Percentiles rank a stretch among this genome's conserved stretches.
Conservation (phyloP, 345 rosid species). For the Brassica rapa region DNA sequence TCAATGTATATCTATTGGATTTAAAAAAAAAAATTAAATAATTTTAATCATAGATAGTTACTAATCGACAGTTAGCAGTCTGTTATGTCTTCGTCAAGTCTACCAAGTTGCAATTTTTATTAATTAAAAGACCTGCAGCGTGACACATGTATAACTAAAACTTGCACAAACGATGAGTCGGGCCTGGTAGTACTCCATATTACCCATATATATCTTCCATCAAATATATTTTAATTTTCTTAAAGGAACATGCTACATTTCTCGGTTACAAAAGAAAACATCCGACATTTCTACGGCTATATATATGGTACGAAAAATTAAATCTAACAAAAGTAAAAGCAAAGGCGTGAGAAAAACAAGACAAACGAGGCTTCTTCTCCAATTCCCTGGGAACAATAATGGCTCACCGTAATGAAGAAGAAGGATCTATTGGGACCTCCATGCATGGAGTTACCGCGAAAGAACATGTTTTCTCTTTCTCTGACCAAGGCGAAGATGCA, state of each 20-base stretch:
- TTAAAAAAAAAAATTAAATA: too few species aligned
- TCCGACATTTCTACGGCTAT: conserved; percentile 14
- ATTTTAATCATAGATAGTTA: background rate
- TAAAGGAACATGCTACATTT: conserved; percentile 13
- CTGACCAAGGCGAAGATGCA: conserved; percentile 30
- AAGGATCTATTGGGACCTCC: conserved; percentile 50
- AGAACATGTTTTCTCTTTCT: conserved; percentile 62
- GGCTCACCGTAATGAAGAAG: conserved; percentile 41
- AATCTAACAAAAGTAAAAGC: background rate
- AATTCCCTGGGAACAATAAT: conserved; percentile 36
- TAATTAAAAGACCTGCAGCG: background rate
- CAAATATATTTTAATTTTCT: background rate
- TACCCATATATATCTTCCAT: background rate
- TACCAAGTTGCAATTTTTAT: conserved; percentile 21
- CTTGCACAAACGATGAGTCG: background rate
- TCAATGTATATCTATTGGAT: background rate
- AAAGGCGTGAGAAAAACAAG: conserved; percentile 20
- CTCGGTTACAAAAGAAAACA: background rate
- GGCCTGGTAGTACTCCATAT: background rate
- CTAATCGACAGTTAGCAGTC: background rate
- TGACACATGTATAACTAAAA: background rate
- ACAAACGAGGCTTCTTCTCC: conserved; percentile 24
- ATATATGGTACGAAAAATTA: background rate
- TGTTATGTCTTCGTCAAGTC: conserved; percentile 26
- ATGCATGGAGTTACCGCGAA: conserved; percentile 67